Evolutionary conservation across 768 basidiomycete species (phyloP).

Genomic region (Amanita molliuscula): DNA sequence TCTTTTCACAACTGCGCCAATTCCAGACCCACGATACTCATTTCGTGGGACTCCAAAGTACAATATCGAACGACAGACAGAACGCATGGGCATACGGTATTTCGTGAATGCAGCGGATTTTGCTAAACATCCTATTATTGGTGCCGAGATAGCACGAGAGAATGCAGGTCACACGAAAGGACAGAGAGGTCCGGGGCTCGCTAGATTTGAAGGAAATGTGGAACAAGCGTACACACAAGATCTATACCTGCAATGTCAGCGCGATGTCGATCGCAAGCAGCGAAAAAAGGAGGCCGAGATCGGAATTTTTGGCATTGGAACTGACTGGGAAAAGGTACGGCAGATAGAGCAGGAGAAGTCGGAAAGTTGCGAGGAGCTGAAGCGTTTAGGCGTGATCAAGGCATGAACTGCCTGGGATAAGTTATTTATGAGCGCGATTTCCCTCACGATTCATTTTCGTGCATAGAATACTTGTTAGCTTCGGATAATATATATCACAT

Average conservation of each 20-base stretch:
- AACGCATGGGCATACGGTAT: constrained; percentile 63
- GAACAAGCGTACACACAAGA: constrained; percentile 68
- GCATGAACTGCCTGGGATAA: constrained; percentile 9
- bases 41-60: constrained; percentile 54
- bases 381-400: constrained; percentile 41
- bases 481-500: constrained; percentile 4
- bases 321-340: constrained; percentile 85
- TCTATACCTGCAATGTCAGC: constrained; percentile 63
- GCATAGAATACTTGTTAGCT: constrained; percentile 8
- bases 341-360: constrained; percentile 61
- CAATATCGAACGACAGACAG: constrained; percentile 64
- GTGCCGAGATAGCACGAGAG: constrained; percentile 54
- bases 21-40: constrained; percentile 74
- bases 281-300: constrained; percentile 65
- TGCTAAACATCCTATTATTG: constrained; percentile 63
- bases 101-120: constrained; percentile 78
- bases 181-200: constrained; percentile 29
- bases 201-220: constrained; percentile 65
- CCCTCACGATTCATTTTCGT: neutral
- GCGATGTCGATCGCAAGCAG: constrained; percentile 55
- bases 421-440: constrained; percentile 11
- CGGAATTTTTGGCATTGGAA: constrained; percentile 86
- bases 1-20: constrained; percentile 53
- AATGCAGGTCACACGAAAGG: constrained; percentile 23
- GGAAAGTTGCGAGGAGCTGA: constrained; percentile 71